Conservation (phyloP, 805 yeast species). For the Spencermartinsiella europaea region DNA sequence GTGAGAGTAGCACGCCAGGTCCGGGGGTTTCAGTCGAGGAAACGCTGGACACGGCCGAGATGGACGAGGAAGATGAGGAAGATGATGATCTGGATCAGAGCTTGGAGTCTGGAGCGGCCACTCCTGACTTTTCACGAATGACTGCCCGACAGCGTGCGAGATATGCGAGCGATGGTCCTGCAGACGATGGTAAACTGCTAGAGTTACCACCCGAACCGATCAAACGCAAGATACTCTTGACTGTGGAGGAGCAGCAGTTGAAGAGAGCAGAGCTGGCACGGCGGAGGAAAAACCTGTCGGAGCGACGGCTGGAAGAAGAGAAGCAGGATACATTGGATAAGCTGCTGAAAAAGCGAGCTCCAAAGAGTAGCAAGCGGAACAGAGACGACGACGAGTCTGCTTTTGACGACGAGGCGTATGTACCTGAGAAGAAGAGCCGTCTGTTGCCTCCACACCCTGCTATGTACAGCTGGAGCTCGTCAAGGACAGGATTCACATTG, state of each 20-base stretch:
- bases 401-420: conserved; percentile 8
- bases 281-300: conserved; percentile 77
- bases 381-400: conserved; percentile 16
- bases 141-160: conserved; percentile 38
- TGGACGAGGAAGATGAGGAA: conserved; percentile 21
- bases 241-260: conserved; percentile 79
- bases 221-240: conserved; percentile 50
- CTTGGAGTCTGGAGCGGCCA: conserved; percentile 9
- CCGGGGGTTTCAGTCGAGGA: conserved; percentile 8
- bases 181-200: conserved; percentile 25
- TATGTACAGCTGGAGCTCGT: conserved; percentile 25
- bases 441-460: conserved; percentile 30
- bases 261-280: conserved; percentile 85
- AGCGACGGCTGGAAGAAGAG: conserved; percentile 82
- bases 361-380: conserved; percentile 26
- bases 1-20: conserved; percentile 12
- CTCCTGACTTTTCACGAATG: conserved; percentile 22
- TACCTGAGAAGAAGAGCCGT: conserved; percentile 15
- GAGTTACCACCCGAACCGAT: conserved; percentile 28
- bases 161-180: conserved; percentile 22
- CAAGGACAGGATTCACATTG: conserved; percentile 15
- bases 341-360: conserved; percentile 77
- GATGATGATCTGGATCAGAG: conserved; percentile 22
- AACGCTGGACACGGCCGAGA: conserved; percentile 8
- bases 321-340: conserved; percentile 88